Evolutionary conservation across 169 alveolate genomes (phyloP).

Genomic region (Plasmodium vinckei): DNA sequence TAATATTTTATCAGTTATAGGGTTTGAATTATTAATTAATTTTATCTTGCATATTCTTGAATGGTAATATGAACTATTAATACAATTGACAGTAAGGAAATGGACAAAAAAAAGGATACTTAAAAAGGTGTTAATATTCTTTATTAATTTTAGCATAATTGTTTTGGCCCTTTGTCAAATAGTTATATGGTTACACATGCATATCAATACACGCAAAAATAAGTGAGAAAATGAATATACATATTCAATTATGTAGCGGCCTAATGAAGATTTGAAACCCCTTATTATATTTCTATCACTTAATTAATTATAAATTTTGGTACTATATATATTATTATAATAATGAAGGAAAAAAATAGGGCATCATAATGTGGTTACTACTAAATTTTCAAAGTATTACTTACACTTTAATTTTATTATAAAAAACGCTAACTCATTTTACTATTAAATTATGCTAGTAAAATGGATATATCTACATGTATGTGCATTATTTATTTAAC

Average conservation of each 20-base stretch:
- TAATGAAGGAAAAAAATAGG: too few relatives aligned
- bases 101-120: conserved; percentile 12
- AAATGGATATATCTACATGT: too few relatives aligned
- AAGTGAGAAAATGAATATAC: not conserved
- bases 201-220: not conserved
- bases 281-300: not conserved
- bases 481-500: too few relatives aligned
- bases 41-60: conserved; percentile 8
- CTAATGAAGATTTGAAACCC: not conserved
- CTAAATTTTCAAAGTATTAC: too few relatives aligned
- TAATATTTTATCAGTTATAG: not conserved
- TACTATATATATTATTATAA: conserved; percentile 1
- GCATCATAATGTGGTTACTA: too few relatives aligned
- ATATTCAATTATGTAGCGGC: not conserved
- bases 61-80: not conserved
- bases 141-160: conserved; percentile 53
- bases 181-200: not conserved
- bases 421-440: too few relatives aligned
- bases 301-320: not conserved
- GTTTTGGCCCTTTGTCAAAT: not conserved
- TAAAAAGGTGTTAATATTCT: not conserved
- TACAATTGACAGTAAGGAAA: conserved; percentile 1
- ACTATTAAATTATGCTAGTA: too few relatives aligned
- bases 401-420: too few relatives aligned
- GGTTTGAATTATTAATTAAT: not conserved